Conservation (phyloP, 306 rosid species). For the Macrotyloma uniflorum region DNA sequence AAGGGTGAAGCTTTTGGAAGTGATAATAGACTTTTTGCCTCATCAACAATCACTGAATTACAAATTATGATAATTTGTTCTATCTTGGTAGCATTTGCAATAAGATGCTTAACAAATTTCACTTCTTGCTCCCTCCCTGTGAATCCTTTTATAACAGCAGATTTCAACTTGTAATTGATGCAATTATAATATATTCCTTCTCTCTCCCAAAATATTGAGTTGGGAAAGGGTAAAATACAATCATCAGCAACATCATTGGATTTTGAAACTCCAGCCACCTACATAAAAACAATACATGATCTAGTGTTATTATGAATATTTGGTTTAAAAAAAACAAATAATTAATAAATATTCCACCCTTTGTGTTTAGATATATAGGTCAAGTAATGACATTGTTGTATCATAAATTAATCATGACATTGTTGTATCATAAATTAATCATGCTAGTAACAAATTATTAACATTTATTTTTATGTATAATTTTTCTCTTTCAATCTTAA, state of each 20-base stretch:
- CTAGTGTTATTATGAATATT: too few species aligned
- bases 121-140: constrained; percentile 31
- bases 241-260: not conserved
- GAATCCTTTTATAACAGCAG: constrained; percentile 12
- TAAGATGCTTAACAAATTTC: constrained; percentile 28
- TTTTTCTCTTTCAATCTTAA: too few species aligned
- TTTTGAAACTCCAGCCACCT: not conserved
- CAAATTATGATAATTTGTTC: constrained; percentile 12
- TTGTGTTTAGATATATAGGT: too few species aligned
- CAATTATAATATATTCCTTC: not conserved
- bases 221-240: not conserved
- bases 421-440: too few species aligned
- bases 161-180: constrained; percentile 22
- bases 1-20: constrained; percentile 15
- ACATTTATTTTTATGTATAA: too few species aligned
- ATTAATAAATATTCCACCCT: too few species aligned
- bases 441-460: too few species aligned
- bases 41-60: not conserved
- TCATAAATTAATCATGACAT: too few species aligned
- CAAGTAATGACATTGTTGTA: too few species aligned
- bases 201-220: constrained; percentile 29
- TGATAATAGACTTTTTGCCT: not conserved
- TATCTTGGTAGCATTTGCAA: not conserved
- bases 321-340: too few species aligned
- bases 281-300: too few species aligned